Percentiles rank a stretch among this genome's conserved stretches.
Evolutionary conservation across 2,329 filamentous ascomycete genomes (phyloP).

Genomic region (Aspergillus pseudonomiae): DNA sequence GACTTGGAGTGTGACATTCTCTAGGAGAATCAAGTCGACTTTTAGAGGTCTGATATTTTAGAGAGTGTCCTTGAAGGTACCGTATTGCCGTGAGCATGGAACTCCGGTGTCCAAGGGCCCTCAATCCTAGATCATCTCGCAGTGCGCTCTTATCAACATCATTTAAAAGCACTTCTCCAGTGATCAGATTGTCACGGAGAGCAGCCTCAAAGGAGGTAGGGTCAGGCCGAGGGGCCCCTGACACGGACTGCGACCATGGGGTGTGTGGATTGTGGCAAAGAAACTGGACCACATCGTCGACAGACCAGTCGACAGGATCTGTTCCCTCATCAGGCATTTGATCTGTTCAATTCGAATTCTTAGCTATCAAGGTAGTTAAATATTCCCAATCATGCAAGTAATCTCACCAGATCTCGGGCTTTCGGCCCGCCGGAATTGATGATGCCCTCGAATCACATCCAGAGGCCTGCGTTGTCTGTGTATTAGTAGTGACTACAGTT

Average conservation of each 20-base stretch:
- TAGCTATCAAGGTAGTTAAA: neutral
- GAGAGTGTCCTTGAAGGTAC: conserved; percentile 58
- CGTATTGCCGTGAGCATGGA: conserved; percentile 62
- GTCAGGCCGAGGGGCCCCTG: conserved; percentile 52
- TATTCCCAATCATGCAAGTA: neutral
- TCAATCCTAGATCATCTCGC: conserved; percentile 61
- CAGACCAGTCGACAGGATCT: conserved; percentile 77
- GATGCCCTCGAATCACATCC: neutral
- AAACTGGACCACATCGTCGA: conserved; percentile 67
- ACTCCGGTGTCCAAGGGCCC: conserved; percentile 59
- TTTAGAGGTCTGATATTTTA: conserved; percentile 45
- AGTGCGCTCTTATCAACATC: conserved; percentile 54
- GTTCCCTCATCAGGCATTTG: conserved; percentile 35
- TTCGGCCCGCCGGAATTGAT: neutral
- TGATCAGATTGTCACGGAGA: conserved; percentile 65
- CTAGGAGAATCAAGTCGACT: conserved; percentile 3
- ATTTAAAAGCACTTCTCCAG: conserved; percentile 66
- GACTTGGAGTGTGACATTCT: conserved; percentile 5
- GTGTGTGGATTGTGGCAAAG: conserved; percentile 61
- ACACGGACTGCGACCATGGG: conserved; percentile 38
- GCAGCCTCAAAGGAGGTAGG: conserved; percentile 54
- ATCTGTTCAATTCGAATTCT: conserved; percentile 1
- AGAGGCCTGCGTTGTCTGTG: neutral
- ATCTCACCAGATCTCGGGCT: neutral
- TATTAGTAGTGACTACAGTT: neutral